A percentile compares a stretch with the other conserved stretches of the same genome.
Evolutionary conservation across 257 asterid species (phyloP).

Genomic region (Plantago major): DNA sequence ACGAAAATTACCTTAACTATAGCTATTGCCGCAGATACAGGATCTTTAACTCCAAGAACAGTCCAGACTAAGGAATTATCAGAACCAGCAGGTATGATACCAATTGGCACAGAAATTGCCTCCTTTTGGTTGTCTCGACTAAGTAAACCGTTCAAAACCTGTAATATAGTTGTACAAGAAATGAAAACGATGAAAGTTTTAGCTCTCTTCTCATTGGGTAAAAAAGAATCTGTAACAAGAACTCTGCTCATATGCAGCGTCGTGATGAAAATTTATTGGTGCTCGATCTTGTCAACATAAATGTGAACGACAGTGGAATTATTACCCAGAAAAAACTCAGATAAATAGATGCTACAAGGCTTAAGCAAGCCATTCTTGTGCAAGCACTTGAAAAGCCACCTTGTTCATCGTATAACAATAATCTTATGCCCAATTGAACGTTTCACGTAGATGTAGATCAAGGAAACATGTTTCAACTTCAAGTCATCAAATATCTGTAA

Average conservation of each 20-base stretch:
- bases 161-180: slow-evolving; percentile 23
- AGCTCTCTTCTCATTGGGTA: slow-evolving; percentile 10
- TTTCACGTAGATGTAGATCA: not conserved
- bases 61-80: slow-evolving; percentile 98
- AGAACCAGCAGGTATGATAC: slow-evolving; percentile 99
- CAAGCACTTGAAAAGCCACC: slow-evolving; percentile 10
- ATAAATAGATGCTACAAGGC: not conserved
- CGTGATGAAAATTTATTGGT: not conserved
- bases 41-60: slow-evolving; percentile 97
- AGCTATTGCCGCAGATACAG: slow-evolving; percentile 90
- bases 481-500: not conserved
- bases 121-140: slow-evolving; percentile 91
- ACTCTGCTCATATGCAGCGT: slow-evolving; percentile 1
- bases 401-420: slow-evolving; percentile 1
- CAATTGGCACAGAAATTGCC: slow-evolving; percentile 93
- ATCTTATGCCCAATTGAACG: not conserved
- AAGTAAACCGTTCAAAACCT: slow-evolving; percentile 96
- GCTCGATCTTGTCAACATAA: too few species aligned
- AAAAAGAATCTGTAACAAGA: not conserved
- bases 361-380: not conserved
- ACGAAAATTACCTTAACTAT: slow-evolving; percentile 68
- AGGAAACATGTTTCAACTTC: slow-evolving; percentile 17
- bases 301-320: not conserved
- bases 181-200: slow-evolving; percentile 8
- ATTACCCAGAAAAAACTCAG: too few species aligned